Base-by-base conservation (phyloP, 495 filamentous ascomycete genomes). In the Astrothelium macrocarpum region DNA sequence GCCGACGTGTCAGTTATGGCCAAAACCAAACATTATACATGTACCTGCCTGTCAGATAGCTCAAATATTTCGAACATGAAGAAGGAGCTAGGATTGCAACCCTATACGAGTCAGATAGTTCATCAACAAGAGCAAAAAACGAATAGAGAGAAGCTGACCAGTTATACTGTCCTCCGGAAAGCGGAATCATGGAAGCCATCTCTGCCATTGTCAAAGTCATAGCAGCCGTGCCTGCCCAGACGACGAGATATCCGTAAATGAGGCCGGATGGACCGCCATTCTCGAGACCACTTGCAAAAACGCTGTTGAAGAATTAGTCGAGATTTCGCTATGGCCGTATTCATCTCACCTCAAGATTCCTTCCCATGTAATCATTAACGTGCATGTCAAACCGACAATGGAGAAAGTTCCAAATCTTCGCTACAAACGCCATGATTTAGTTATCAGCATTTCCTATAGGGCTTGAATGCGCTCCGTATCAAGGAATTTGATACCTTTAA, bases 281-380 rank as follows among this genome's bases (percentile, higher is more conserved):
- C 4, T 18, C 26, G 2, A 70, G 32, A 16, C 58, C 65, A 23
- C 45, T 29, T 11, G 59, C 9, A 23, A 43, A 43, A 14, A 29
- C 49, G 28, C 62, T 53, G 53, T 59, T 66, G 36, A 63, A 32
- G 1, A 42, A 26, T 45, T 14, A 61, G 59, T 2, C n/a, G 9
- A 14, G 18, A 45, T 11, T 28, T 10, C 7, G 4, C 36, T 49
- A 36, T 61, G 11, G 29, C 12, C 23, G 43, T 36, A 16, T 20
- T 14, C 12, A 46, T 25, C 32, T n/a, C 14, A 61, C 59, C 4
- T n/a, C 45, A 23, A 26, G 5, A 45, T 29, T 4, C 18, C 42
- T 49, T 70, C 67, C 67, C 67, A 70, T 12, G 65, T 45, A n/a
- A 31, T 49, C 62, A 67, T 62, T 20, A 67, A 16, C 3, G 63